These are phyloP conservation scores for Gracilaria gracilis DNA, from an alignment of 23 red algal species.

Conservation along the genomic window DNA sequence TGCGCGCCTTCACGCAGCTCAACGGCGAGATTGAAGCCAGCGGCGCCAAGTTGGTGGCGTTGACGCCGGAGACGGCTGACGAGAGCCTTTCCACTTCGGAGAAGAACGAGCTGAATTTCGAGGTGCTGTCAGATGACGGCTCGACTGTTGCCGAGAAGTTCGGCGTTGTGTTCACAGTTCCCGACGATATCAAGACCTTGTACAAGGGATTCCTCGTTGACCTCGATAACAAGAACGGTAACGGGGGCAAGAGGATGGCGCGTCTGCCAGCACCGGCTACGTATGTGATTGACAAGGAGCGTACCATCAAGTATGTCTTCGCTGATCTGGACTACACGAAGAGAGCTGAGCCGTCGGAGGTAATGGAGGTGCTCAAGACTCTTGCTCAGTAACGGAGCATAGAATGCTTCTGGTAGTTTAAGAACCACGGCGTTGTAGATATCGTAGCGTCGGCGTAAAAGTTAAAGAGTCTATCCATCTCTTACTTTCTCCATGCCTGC, in stretches of 20 bases:
- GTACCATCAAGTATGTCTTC: slow-evolving; percentile 16
- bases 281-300: slow-evolving; percentile 38
- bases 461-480: no score
- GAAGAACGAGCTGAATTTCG: slow-evolving; percentile 35
- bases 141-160: slow-evolving; percentile 33
- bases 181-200: slow-evolving; percentile 39
- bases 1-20: not conserved
- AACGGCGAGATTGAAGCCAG: slow-evolving; percentile 10
- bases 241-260: slow-evolving; percentile 42
- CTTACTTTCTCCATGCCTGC: no score
- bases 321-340: slow-evolving; percentile 51
- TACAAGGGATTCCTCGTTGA: slow-evolving; percentile 27
- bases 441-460: not conserved
- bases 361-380: slow-evolving; percentile 26
- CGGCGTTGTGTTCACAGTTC: slow-evolving; percentile 35
- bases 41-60: slow-evolving; percentile 19
- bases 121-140: slow-evolving; percentile 58
- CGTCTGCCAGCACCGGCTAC: slow-evolving; percentile 36
- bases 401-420: not conserved
- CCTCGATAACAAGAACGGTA: slow-evolving; percentile 45
- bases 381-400: not conserved
- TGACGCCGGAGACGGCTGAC: slow-evolving; percentile 50
- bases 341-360: slow-evolving; percentile 34
- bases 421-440: not conserved
- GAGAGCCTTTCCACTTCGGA: slow-evolving; percentile 39